These are phyloP conservation scores for Fusarium sp. DNA, from an alignment of 2,329 filamentous ascomycete genomes.

Conservation along the genomic window DNA sequence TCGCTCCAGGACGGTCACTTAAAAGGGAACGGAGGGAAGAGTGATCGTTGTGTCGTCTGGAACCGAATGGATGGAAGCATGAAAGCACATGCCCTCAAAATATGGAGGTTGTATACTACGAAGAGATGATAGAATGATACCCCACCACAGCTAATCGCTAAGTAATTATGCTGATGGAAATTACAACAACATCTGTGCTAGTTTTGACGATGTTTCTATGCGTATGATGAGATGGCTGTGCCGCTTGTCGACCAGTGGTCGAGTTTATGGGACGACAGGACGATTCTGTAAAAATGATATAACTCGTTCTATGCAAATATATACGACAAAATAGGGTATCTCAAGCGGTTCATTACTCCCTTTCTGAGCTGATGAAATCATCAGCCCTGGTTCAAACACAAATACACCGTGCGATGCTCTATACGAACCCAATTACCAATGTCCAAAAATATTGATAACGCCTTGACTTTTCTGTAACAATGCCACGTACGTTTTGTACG, in stretches of 20 bases:
- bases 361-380: not conserved
- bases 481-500: not conserved
- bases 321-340: slow-evolving; percentile 21
- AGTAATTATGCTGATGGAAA: not conserved
- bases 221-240: not conserved
- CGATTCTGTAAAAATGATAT: not conserved
- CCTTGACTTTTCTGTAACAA: slow-evolving; percentile 3
- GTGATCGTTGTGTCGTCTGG: not conserved
- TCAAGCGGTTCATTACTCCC: slow-evolving; percentile 13
- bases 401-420: slow-evolving; percentile 8
- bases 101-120: slow-evolving; percentile 23
- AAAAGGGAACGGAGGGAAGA: slow-evolving; percentile 43
- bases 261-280: not conserved
- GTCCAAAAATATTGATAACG: not conserved
- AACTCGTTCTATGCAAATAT: slow-evolving; percentile 17
- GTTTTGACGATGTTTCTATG: not conserved
- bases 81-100: not conserved
- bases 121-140: slow-evolving; percentile 41
- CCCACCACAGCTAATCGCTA: slow-evolving; percentile 14
- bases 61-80: not conserved
- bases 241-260: not conserved
- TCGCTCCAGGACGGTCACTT: slow-evolving; percentile 31
- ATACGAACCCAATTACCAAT: slow-evolving; percentile 4
- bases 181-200: not conserved
- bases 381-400: slow-evolving; percentile 2